phyloP scores from a whole-genome alignment of 2,329 filamentous ascomycete species.

The Xylaria sp. region DNA sequence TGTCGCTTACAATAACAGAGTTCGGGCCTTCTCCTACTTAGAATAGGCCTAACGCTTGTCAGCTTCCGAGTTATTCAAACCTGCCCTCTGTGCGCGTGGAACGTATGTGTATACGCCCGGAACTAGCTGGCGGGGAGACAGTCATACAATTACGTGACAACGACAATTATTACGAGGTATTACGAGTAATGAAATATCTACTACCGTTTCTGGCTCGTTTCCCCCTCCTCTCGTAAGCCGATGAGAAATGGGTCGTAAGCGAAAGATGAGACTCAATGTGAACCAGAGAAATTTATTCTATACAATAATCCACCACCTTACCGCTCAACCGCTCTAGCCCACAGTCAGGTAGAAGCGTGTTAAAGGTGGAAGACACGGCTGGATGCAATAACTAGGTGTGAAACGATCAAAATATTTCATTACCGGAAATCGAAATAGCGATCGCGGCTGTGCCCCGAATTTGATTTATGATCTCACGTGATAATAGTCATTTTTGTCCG shows the following conservation, averaged over 20 bases:
- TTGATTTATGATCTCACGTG: too few relatives aligned
- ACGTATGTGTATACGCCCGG: not conserved
- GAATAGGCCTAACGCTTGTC: not conserved
- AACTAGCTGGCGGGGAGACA: not conserved
- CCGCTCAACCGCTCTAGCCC: not conserved
- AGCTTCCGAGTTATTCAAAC: not conserved
- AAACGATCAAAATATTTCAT: not conserved
- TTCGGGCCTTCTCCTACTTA: not conserved
- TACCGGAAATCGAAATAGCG: not conserved
- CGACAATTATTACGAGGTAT: constrained; percentile 14
- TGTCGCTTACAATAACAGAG: not conserved
- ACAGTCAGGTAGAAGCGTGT: not conserved
- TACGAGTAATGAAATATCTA: constrained; percentile 20
- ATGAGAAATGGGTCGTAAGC: not conserved
- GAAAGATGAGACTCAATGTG: not conserved
- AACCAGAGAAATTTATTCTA: not conserved
- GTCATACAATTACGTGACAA: constrained; percentile 2
- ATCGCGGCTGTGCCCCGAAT: not conserved
- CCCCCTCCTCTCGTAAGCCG: not conserved
- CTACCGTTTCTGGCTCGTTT: not conserved
- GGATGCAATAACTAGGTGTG: not conserved
- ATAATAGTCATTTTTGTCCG: too few relatives aligned
- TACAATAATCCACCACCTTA: not conserved
- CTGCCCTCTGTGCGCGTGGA: not conserved
- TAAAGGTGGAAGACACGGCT: not conserved